These are phyloP conservation scores for Leccinum fibrillosum DNA, from an alignment of 768 basidiomycete species.

Conservation along the genomic window DNA sequence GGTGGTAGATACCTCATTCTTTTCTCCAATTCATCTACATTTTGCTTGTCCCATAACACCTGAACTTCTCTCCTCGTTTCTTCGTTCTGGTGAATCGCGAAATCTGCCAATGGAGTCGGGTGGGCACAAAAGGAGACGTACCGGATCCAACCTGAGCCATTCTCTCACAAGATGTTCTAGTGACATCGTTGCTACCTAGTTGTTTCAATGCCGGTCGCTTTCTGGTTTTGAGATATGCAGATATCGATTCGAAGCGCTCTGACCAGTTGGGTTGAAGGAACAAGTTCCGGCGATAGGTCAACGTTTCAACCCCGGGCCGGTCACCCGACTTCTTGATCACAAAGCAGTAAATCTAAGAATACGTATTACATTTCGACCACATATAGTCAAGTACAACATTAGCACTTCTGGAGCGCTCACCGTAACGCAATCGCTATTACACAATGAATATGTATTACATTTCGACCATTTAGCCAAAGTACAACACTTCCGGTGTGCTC, in stretches of 20 bases:
- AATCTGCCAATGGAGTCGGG: background rate
- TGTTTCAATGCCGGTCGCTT: background rate
- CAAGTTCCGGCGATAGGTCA: too few relatives aligned
- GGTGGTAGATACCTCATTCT: constrained; percentile 36
- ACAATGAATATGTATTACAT: too few relatives aligned
- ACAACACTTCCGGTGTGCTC: background rate
- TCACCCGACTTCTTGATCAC: too few relatives aligned
- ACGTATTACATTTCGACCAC: too few relatives aligned
- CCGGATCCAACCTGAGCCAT: constrained; percentile 50
- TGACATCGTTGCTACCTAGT: background rate
- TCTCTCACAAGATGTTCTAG: constrained; percentile 45
- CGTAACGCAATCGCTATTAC: too few relatives aligned
- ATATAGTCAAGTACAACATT: too few relatives aligned
- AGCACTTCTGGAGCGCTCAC: too few relatives aligned
- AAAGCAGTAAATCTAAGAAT: too few relatives aligned
- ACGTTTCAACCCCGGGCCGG: too few relatives aligned
- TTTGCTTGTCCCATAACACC: constrained; percentile 28
- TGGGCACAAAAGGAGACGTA: constrained; percentile 12
- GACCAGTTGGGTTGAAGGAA: too few relatives aligned
- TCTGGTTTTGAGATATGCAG: background rate
- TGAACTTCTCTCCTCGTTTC: constrained; percentile 37
- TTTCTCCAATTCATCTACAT: constrained; percentile 36
- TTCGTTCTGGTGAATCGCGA: constrained; percentile 30
- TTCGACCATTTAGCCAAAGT: background rate
- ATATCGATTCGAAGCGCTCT: background rate